Evolutionary conservation across 371 early-diverging fungal species (phyloP).

Genomic region (Dinochytrium kinnereticum): DNA sequence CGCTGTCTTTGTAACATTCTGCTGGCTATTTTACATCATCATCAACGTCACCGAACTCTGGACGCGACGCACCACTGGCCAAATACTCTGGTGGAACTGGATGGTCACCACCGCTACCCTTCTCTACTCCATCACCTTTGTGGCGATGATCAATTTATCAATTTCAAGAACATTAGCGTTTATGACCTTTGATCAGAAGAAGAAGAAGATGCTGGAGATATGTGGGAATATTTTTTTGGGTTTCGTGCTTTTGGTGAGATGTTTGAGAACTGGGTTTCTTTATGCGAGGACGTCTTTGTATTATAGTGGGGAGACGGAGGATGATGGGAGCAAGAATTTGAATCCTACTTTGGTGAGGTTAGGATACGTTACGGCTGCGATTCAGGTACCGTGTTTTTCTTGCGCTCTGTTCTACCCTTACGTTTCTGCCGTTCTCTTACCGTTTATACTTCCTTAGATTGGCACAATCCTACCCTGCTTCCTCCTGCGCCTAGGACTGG

Average conservation of each 20-base stretch:
- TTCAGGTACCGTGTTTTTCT: conserved; percentile 4
- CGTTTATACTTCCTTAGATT: not conserved
- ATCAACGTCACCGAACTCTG: conserved; percentile 8
- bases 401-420: not conserved
- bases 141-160: conserved; percentile 1
- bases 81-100: not conserved
- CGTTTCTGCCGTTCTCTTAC: not conserved
- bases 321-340: not conserved
- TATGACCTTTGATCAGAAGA: not conserved
- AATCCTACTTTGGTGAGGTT: not conserved
- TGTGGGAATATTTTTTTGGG: not conserved
- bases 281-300: not conserved
- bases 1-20: not conserved
- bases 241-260: not conserved
- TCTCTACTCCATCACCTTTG: not conserved
- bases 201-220: not conserved
- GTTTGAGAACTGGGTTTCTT: not conserved
- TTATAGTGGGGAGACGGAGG: not conserved
- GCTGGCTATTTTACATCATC: conserved; percentile 15
- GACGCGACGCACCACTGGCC: conserved; percentile 16
- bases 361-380: not conserved
- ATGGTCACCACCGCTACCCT: not conserved
- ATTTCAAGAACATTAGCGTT: not conserved
- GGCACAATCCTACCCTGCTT: conserved; percentile 1
- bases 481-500: not conserved